Evolutionary conservation across 495 filamentous ascomycete genomes (phyloP), one percentile per base, ranked within the genome.

Genomic region (Hypoxylon lenormandii): DNA sequence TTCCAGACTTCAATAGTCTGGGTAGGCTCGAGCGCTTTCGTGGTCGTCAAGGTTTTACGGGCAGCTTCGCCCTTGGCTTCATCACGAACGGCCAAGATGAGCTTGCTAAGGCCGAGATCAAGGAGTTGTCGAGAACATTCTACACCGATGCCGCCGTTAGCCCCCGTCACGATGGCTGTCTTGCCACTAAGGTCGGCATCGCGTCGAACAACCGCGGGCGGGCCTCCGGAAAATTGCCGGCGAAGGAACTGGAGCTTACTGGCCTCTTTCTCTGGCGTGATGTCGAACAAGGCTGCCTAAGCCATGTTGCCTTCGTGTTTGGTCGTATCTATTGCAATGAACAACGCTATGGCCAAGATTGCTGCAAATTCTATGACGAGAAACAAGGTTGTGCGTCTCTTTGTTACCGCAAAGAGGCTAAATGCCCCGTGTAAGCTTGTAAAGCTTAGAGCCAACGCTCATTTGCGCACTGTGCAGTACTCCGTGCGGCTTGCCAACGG

Each of bases 51-150:
- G 6, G 23, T 16, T 1, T 50, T 50, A 16, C 57, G 26, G 3
- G 85, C 84, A 4, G 66, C 67, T 60, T 82, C 73, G 15, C 82
- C 85, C 60, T 83, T 83, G 4, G 73, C n/a, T 46, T 52, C 36
- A 21, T 65, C 75, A 15, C 85, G 80, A n/a, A 85, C 81, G 2
- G 79, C 83, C n/a, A 87, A 79, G 65, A 86, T 84, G 6, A 85
- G 67, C 5, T 73, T 77, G 11, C 59, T 56, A 2, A 79, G 77
- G 0, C 75, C 74, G 0, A 84, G 78, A 5, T 73, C 72, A 4
- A 77, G 64, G 36, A 85, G 74, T 42, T 85, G 80, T 3, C 77
- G 77, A 5, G 78, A 77, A 16, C 76, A 76, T 72, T 85, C 83
- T 8, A 80, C 62, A 1, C 84, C 83, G 1, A 86, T 67, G 12